Evolutionary conservation across 495 filamentous ascomycete genomes (phyloP), one percentile per base, ranked within the genome.

Genomic region (Oidiodendron maius): DNA sequence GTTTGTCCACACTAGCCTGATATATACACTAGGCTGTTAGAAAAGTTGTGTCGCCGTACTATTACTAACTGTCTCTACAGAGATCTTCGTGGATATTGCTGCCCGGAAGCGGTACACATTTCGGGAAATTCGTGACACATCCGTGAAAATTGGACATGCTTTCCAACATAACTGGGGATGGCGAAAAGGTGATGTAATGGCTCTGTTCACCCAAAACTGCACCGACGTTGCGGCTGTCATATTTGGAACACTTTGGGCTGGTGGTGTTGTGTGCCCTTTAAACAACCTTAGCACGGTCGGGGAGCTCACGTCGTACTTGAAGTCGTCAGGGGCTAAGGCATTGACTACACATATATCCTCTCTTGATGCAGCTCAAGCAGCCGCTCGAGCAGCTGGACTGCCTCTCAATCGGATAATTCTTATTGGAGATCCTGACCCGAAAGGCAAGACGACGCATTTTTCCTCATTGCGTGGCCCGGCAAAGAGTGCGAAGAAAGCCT

Each of bases 261-360:
- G 89, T 40, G 91, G 87, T 16, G 68, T 84, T 41, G 65, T 87
- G 15, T 84, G 80, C 2, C 86, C 91, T 0, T 88, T 89, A 6
- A 96, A 95, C 60, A 90, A 91, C n/a, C 76, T 78, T 2, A 96
- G 96, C 65, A 93, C 83, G 0, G 78, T 73, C 0, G 64, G 83
- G 5, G 89, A 91, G 59, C 63, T 93, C 12, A 81, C 80, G 11
- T 83, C 83, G 58, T 89, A 95, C 64, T 68, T 95, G 34, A 67
- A 77, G 32, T 83, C 91, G 63, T 83, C 74, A 37, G 82, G 72
- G 0, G 78, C 88, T 0, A 77, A 57, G 20, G 83, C 84, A 51
- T 64, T 91, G 11, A 57, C 87, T 50, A 77, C 79, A 18, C 74
- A 77, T 13, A 67, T 68, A 15, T 55, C 55, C 0, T 74, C 77